Evolutionary conservation across 768 basidiomycete genomes (phyloP).

Genomic region (Crucibulum laeve): DNA sequence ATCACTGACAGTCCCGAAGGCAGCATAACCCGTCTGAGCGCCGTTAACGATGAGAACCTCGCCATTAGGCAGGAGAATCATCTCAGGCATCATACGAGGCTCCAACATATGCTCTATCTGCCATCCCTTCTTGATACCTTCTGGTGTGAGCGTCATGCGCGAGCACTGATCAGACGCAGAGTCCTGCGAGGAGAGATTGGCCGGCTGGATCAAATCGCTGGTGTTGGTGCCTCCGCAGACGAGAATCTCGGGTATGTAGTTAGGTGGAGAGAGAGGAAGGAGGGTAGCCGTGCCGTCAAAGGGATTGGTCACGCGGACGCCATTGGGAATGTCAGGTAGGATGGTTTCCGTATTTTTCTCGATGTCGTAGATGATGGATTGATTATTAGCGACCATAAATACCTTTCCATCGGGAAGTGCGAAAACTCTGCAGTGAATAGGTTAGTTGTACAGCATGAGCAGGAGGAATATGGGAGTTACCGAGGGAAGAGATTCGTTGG

Average conservation of each 20-base stretch:
- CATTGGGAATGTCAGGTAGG: slow-evolving; percentile 70
- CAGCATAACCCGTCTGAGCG: slow-evolving; percentile 67
- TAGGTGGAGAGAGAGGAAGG: slow-evolving; percentile 60
- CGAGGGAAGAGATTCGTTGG: slow-evolving; percentile 64
- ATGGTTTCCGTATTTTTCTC: slow-evolving; percentile 51
- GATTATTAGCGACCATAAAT: slow-evolving; percentile 75
- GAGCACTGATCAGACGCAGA: slow-evolving; percentile 72
- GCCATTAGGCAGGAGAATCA: slow-evolving; percentile 78
- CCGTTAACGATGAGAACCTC: slow-evolving; percentile 75
- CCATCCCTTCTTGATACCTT: slow-evolving; percentile 69
- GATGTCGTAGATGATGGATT: slow-evolving; percentile 83
- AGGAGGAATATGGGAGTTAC: slow-evolving; percentile 69
- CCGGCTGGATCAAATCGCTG: slow-evolving; percentile 54
- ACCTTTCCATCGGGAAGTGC: slow-evolving; percentile 63
- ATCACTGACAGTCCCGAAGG: slow-evolving; percentile 68
- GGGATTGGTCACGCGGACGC: slow-evolving; percentile 78
- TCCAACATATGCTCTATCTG: slow-evolving; percentile 70
- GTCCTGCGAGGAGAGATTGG: slow-evolving; percentile 67
- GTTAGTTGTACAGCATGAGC: too few relatives aligned
- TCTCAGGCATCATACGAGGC: slow-evolving; percentile 74
- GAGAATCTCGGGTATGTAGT: slow-evolving; percentile 65
- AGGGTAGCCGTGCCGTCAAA: slow-evolving; percentile 76
- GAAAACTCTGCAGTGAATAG: slow-evolving; percentile 78
- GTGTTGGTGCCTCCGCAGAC: slow-evolving; percentile 75
- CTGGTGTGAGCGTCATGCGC: slow-evolving; percentile 59